Evolutionary conservation across 2,329 filamentous ascomycete species (phyloP), one percentile per base, ranked within the genome.

Genomic region (Alternaria incomplexa): DNA sequence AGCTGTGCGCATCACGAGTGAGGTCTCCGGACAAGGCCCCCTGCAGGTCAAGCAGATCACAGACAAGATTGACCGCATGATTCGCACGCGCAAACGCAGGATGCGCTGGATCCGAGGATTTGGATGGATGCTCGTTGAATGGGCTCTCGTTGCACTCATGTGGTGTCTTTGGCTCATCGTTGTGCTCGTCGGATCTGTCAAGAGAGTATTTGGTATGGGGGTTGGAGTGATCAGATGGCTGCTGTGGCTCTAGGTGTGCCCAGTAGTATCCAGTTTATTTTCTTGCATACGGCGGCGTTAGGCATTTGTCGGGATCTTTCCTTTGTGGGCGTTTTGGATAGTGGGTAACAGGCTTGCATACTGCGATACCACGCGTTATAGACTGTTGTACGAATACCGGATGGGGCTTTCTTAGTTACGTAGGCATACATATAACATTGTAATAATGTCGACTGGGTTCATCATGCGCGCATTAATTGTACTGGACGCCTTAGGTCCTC

Each of bases 151-250:
- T 43, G 92, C 91, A 5, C 87, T 96, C 70, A 93, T 98, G 89
- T 97, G 96, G 93, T 93, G 91, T 80, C 90, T 96, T 15, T 98
- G 95, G 93, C 88, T 96, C 62, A 84, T 97, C 32, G 94, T 97
- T 23, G 91, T 93, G 77, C 84, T 95, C 23, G 83, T 91, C 55
- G 87, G 92, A 63, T 79, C 92, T 13, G 81, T 91, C 36, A 82
- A 89, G 63, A 89, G 89, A 11, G 70, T 91, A 1, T 86, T 90
- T 47, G 86, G 86, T 48, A 89, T 89, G 3, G 74, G 88, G 0
- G 82, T 88, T 53, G 81, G 83, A 11, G 85, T 87, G 10, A 83
- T 91, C n/a, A 85, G 86, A 75, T 98, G 95, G 95, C 80, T 97
- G 76, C 81, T 97, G 66, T 97, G 92, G 92, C 61, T 79, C 20